These are phyloP conservation scores for Hemisphaericaspora xylofermentans DNA, from an alignment of 1,139 yeast genomes.

Conservation along the genomic window DNA sequence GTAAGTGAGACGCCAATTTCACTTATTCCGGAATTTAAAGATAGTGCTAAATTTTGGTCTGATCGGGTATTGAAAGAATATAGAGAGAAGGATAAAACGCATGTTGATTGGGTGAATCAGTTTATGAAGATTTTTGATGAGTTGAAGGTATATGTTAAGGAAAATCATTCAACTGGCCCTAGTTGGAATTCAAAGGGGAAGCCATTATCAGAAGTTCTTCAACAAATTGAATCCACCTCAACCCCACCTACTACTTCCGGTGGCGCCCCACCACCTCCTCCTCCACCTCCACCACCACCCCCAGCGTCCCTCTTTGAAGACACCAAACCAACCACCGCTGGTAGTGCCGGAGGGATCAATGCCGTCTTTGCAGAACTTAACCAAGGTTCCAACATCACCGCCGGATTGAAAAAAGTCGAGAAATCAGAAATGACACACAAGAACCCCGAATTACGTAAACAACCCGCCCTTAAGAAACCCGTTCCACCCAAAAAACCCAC, in stretches of 20 bases:
- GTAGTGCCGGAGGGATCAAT: conserved; percentile 57
- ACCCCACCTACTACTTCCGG: conserved; percentile 19
- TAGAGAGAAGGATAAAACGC: conserved; percentile 64
- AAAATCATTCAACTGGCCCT: conserved; percentile 78
- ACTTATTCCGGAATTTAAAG: conserved; percentile 78
- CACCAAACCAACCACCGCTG: conserved; percentile 21
- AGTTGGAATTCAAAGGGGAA: conserved; percentile 64
- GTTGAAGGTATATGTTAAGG: conserved; percentile 70
- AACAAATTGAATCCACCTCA: conserved; percentile 18
- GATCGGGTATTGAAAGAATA: conserved; percentile 84
- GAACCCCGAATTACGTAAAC: conserved; percentile 77
- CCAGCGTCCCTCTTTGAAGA: conserved; percentile 59
- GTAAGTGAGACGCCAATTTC: conserved; percentile 70
- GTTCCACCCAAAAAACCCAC: conserved; percentile 72
- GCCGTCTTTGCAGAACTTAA: conserved; percentile 93
- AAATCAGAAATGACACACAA: conserved; percentile 93
- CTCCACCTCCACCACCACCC: conserved; percentile 60
- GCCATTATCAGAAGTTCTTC: conserved; percentile 40
- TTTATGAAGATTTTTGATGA: conserved; percentile 65
- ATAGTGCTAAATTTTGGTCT: conserved; percentile 91
- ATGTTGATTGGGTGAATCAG: conserved; percentile 77
- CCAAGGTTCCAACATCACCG: conserved; percentile 79
- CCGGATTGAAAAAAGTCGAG: conserved; percentile 88
- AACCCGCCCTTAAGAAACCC: conserved; percentile 77
- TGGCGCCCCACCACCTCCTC: conserved; percentile 63